A percentile compares a stretch with the other conserved stretches of the same genome.
Evolutionary conservation across 495 filamentous ascomycete species (phyloP).

Genomic region (Aspergillus ostianus): DNA sequence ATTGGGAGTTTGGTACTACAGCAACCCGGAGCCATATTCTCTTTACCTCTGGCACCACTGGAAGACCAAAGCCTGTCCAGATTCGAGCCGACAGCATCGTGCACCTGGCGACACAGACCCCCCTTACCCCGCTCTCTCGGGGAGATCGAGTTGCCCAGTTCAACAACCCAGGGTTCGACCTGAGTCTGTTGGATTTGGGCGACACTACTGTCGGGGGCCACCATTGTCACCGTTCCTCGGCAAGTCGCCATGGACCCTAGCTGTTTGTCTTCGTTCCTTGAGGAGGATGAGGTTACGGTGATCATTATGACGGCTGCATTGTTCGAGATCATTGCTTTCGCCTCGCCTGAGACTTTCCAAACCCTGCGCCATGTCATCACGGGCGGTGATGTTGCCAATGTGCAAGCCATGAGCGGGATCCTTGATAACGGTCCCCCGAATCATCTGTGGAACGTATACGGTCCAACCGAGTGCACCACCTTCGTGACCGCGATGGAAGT

Average conservation of each 20-base stretch:
- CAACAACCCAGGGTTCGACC: slow-evolving; percentile 8
- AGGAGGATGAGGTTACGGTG: neutral
- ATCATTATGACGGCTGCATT: neutral
- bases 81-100: slow-evolving; percentile 4
- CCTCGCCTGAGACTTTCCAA: neutral
- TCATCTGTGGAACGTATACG: slow-evolving; percentile 14
- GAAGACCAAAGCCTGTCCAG: slow-evolving; percentile 9
- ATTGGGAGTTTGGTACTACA: neutral
- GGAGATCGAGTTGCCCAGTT: slow-evolving; percentile 3
- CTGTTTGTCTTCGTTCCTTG: neutral
- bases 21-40: slow-evolving; percentile 11
- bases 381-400: slow-evolving; percentile 1
- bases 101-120: slow-evolving; percentile 2
- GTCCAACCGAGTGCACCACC: slow-evolving; percentile 11
- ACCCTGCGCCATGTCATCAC: slow-evolving; percentile 4
- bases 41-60: slow-evolving; percentile 11
- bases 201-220: slow-evolving; percentile 1
- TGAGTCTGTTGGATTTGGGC: slow-evolving; percentile 9
- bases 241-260: neutral
- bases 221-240: neutral
- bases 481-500: slow-evolving; percentile 4
- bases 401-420: neutral
- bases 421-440: neutral
- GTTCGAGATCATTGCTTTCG: neutral
- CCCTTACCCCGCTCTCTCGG: neutral